Evolutionary conservation across 768 basidiomycete species (phyloP).

Genomic region (Botryobasidium botryosum): DNA sequence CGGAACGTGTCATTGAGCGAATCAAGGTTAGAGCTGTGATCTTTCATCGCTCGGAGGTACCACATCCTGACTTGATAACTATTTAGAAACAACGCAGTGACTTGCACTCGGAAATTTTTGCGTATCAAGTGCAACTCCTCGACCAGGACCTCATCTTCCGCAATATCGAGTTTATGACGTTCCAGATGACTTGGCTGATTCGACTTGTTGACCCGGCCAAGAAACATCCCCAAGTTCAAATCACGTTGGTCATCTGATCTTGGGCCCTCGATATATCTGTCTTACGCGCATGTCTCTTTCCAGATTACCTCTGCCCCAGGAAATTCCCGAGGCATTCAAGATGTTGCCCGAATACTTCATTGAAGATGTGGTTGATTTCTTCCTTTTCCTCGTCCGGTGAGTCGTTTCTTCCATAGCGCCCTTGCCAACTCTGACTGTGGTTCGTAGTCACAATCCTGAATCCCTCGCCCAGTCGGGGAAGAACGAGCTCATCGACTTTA

Average conservation of each 20-base stretch:
- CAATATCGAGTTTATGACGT: constrained; percentile 69
- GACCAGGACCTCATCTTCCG: constrained; percentile 73
- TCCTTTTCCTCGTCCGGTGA: constrained; percentile 68
- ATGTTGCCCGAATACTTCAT: constrained; percentile 86
- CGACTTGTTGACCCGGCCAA: constrained; percentile 72
- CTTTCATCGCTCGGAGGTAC: background rate
- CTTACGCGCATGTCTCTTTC: background rate
- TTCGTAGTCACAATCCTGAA: constrained; percentile 45
- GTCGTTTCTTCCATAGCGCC: constrained; percentile 13
- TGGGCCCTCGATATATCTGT: background rate
- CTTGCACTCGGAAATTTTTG: constrained; percentile 52
- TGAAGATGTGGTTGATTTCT: constrained; percentile 85
- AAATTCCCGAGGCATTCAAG: constrained; percentile 71
- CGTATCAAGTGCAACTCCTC: constrained; percentile 70
- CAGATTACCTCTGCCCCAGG: constrained; percentile 71
- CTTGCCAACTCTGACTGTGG: background rate
- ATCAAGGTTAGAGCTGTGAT: constrained; percentile 36
- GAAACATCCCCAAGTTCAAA: constrained; percentile 48
- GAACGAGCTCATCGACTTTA: constrained; percentile 71
- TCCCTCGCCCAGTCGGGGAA: constrained; percentile 75
- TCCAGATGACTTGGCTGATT: constrained; percentile 88
- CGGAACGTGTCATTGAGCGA: constrained; percentile 58
- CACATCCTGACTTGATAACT: background rate
- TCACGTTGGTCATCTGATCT: constrained; percentile 42
- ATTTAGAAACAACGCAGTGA: constrained; percentile 48